Conservation (phyloP, 352 stramenopile genomes). For the Phytopythium montanum region DNA sequence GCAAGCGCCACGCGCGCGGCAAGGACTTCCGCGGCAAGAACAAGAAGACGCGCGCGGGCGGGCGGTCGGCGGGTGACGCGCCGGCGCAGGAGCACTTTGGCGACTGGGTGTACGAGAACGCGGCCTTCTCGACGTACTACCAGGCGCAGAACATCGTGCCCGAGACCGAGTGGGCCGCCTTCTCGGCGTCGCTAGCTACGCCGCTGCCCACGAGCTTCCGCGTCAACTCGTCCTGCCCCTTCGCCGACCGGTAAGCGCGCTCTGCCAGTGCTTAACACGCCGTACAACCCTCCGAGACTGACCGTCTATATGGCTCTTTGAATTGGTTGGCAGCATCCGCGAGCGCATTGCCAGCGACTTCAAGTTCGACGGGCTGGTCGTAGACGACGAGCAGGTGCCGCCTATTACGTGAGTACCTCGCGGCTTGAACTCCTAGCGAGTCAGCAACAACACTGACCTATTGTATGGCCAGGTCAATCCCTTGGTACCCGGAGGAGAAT, state of each 20-base stretch:
- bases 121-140: slow-evolving; percentile 85
- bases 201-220: slow-evolving; percentile 92
- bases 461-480: slow-evolving; percentile 47
- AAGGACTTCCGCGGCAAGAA: slow-evolving; percentile 11
- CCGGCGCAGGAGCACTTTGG: slow-evolving; percentile 62
- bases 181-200: slow-evolving; percentile 88
- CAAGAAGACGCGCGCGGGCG: slow-evolving; percentile 58
- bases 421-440: not conserved
- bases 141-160: slow-evolving; percentile 81
- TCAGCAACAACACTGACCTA: not conserved
- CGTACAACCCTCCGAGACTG: not conserved
- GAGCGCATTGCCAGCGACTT: slow-evolving; percentile 83
- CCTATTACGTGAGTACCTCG: slow-evolving; percentile 41
- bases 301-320: slow-evolving; percentile 1
- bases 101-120: slow-evolving; percentile 88
- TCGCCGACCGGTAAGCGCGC: slow-evolving; percentile 58
- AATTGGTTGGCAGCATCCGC: slow-evolving; percentile 47
- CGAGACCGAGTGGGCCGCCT: slow-evolving; percentile 85
- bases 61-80: slow-evolving; percentile 19
- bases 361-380: slow-evolving; percentile 79
- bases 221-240: slow-evolving; percentile 90
- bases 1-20: slow-evolving; percentile 8
- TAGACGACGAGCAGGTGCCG: slow-evolving; percentile 77
- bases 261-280: not conserved
- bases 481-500: slow-evolving; percentile 88